These are phyloP conservation scores for Pyrus pyrifolia DNA, from an alignment of 306 rosid species.

Conservation along the genomic window DNA sequence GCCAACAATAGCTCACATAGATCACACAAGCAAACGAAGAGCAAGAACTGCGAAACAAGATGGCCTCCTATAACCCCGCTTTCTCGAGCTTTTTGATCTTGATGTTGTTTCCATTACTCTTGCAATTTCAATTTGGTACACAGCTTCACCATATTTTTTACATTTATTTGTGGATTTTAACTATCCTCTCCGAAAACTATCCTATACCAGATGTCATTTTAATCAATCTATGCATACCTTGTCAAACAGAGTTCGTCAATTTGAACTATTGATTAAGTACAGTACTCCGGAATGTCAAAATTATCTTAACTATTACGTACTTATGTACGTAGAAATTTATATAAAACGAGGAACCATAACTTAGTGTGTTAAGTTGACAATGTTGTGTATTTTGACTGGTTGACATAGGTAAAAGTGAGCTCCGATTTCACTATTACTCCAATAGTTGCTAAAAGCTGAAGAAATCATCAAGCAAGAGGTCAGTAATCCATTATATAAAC, in stretches of 20 bases:
- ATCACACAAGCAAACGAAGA: neutral
- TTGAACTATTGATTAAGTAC: neutral
- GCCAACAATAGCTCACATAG: neutral
- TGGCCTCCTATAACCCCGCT: slow-evolving; percentile 25
- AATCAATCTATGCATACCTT: neutral
- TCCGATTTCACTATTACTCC: slow-evolving; percentile 46
- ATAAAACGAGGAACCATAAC: neutral
- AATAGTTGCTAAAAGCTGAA: slow-evolving; percentile 75
- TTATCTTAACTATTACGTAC: too few species aligned
- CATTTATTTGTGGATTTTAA: neutral
- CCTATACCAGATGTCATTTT: too few species aligned
- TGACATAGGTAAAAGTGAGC: slow-evolving; percentile 52
- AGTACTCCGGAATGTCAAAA: too few species aligned
- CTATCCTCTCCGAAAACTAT: neutral
- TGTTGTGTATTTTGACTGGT: neutral
- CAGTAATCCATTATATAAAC: slow-evolving; percentile 43
- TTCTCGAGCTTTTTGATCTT: slow-evolving; percentile 23
- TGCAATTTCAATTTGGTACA: slow-evolving; percentile 41
- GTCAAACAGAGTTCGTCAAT: neutral
- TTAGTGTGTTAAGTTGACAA: neutral
- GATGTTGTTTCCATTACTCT: slow-evolving; percentile 21
- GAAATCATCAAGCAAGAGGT: slow-evolving; percentile 68
- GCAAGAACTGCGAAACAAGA: neutral
- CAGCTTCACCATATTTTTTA: neutral
- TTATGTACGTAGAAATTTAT: neutral